phyloP scores from a whole-genome alignment of 371 early-diverging fungal genomes.

The Catenaria anguillulae region DNA sequence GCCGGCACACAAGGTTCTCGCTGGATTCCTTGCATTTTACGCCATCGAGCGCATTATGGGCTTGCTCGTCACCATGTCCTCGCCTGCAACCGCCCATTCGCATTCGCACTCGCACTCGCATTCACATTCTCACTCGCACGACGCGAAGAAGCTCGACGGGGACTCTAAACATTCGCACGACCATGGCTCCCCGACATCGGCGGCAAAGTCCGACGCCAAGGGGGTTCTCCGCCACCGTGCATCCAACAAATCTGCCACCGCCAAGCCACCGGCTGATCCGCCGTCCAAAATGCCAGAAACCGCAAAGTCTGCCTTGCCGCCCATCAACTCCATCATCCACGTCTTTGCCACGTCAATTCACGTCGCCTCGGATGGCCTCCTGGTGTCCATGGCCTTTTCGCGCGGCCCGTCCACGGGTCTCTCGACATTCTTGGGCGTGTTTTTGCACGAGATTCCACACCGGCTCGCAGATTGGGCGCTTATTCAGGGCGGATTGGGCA shows the following conservation, averaged over 20 bases:
- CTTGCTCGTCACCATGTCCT: conserved; percentile 25
- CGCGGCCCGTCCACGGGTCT: conserved; percentile 64
- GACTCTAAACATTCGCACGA: conserved; percentile 12
- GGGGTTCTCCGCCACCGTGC: neutral
- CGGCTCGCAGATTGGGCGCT: conserved; percentile 85
- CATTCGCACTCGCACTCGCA: conserved; percentile 12
- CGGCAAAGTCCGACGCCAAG: conserved; percentile 11
- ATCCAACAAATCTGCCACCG: neutral
- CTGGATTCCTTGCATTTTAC: neutral
- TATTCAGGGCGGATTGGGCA: conserved; percentile 56
- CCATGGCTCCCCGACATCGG: neutral
- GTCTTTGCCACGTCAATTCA: conserved; percentile 73
- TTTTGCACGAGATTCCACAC: conserved; percentile 86
- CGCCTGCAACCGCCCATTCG: conserved; percentile 16
- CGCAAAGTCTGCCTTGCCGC: conserved; percentile 27
- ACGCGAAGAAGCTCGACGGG: conserved; percentile 17
- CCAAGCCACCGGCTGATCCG: neutral
- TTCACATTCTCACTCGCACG: conserved; percentile 9
- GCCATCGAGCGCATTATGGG: conserved; percentile 5
- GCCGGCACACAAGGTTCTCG: neutral
- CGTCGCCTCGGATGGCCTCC: conserved; percentile 79
- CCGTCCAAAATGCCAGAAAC: neutral
- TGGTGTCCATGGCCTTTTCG: conserved; percentile 75
- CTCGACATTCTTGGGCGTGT: conserved; percentile 73
- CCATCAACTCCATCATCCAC: conserved; percentile 63